Base-by-base conservation (phyloP, 768 basidiomycete species). In the Phylloporus rhodoxanthus region DNA sequence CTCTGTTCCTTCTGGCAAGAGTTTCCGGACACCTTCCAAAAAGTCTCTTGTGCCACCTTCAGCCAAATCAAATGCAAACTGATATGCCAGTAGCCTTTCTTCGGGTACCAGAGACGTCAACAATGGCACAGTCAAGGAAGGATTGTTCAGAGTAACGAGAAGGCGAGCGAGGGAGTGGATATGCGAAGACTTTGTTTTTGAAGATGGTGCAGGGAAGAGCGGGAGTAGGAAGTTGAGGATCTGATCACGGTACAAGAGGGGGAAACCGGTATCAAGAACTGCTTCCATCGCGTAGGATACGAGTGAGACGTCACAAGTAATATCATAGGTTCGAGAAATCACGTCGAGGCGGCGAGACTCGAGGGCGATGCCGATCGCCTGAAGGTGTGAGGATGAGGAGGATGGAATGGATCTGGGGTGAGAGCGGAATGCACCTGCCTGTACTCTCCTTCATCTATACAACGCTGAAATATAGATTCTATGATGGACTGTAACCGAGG, bases 21-120 rank as follows among this genome's bases (percentile, higher is more conserved):
- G 78, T 42, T 69, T 78, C 48, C 83, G 77, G 21, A 96, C 75
- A 39, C 75, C 81, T 60, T 91, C 86, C 39, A 97, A 72, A 70
- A 91, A 98, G 60, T 94, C 92, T 65, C 95, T 92, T 3, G 88
- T 81, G 1, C 91, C 95, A 30, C 93, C 91, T 69, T 97, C 95
- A 13, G 87, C 88, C 42, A 98, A 72, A 69, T 98, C 96, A 64
- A 98, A 98, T 0, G 89, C 92, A 63, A 97, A 82, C 66, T 99
- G 96, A 67, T 93, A 95, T 1, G 92, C 93, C 21, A 95, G 72
- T 10, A 92, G 72, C 34, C 79, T 78, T 57, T 93, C 80, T 53
- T 77, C 76, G 5, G 78, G 76, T 13, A 92, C 76, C 8, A 96
- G 75, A 3, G 84, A 84, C 2, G 73, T 76, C 51, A 96, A 68